Base-by-base conservation (phyloP, 2,329 filamentous ascomycete genomes). In the Xylaria sp. region DNA sequence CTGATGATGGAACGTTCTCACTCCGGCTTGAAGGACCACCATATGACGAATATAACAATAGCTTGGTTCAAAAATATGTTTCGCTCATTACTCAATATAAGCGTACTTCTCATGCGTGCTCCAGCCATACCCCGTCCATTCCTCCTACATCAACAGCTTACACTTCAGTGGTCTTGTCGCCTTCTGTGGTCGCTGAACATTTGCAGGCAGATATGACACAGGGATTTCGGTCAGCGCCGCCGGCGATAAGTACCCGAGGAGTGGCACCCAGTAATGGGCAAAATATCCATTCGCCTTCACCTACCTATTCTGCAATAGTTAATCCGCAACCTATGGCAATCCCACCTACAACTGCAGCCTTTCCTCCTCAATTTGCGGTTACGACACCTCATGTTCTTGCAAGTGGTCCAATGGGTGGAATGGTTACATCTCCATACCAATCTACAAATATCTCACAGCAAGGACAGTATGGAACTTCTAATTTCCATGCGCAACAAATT, bases 11-110 rank as follows among this genome's bases (percentile, higher is more conserved):
- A 7, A 66, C 59, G 20, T 74, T 71, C 60, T 71, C 44, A 22
- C 15, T 47, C 11, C 55, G 20, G 3, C 45, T 65, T 15, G 53
- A 29, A 38, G 55, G 67, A 13, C 20, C 38, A 20, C 47, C 61
- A 25, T 74, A 74, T 54, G 57, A 69, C 2, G 47, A 58, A 1
- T 73, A 76, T 53, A 76, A 76, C 49, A 47, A 51, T 20, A 22
- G 10, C 17, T 67, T 77, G 33, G 57, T 71, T 31, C 44, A 51
- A 7, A 25, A 31, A 17, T 77, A 76, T 27, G 62, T 39, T 39
- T 29, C 5, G 11, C 56, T 73, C 17, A 50, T 74, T 15, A 33
- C 59, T 47, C 65, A 63, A 49, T 45, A 5, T 20, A 61, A 57
- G 29, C 13, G 60, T 27, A 22, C 57, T 38, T 58, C 63, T 38